Evolutionary conservation across 2,329 filamentous ascomycete genomes (phyloP).

Genomic region (Sporothrix pseudoabietina): DNA sequence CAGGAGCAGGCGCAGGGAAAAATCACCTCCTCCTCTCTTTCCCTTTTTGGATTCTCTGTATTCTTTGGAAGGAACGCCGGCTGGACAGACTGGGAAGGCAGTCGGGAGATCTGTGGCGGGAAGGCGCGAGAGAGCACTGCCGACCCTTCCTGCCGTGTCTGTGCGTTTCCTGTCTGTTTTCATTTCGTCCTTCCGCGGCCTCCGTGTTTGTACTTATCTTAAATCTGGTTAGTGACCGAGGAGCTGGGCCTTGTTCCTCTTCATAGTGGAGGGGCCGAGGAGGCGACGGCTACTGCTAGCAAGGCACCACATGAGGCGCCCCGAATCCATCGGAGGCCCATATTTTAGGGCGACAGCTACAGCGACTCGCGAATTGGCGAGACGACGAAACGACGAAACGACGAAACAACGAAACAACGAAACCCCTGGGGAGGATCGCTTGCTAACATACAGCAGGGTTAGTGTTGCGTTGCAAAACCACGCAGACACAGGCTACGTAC

Average conservation of each 20-base stretch:
- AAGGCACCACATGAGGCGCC: not conserved
- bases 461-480: not conserved
- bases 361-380: not conserved
- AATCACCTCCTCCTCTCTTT: not conserved
- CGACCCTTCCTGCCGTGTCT: not conserved
- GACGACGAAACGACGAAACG: not conserved
- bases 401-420: not conserved
- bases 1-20: not conserved
- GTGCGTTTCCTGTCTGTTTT: not conserved
- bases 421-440: not conserved
- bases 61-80: not conserved
- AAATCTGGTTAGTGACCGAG: not conserved
- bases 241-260: not conserved
- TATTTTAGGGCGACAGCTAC: not conserved
- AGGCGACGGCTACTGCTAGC: not conserved
- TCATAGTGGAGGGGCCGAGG: not conserved
- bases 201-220: not conserved
- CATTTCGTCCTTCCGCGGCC: constrained; percentile 10
- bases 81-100: not conserved
- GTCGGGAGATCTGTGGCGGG: constrained; percentile 8
- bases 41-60: not conserved
- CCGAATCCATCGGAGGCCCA: not conserved
- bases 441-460: not conserved
- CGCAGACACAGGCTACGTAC: not conserved
- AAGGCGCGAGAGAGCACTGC: constrained; percentile 14